These are phyloP conservation scores for Trichophyton equinum DNA, from an alignment of 2,329 filamentous ascomycete species.

Conservation along the genomic window DNA sequence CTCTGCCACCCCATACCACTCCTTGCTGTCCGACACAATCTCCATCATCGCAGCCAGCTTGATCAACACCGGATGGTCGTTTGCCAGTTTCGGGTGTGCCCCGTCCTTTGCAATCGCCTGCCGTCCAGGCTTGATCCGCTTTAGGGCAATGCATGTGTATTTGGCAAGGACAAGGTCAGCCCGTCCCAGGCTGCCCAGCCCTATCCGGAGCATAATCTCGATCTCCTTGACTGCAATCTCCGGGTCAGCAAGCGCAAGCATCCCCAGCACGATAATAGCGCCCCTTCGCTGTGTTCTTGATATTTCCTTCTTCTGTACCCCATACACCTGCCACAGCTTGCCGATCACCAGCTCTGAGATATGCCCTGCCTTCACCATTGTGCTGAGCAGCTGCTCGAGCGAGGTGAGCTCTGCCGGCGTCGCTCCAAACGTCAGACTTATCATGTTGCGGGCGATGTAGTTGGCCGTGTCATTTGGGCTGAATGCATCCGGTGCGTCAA, in stretches of 20 bases:
- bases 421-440: slow-evolving; percentile 90
- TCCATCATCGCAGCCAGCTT: slow-evolving; percentile 76
- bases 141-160: slow-evolving; percentile 86
- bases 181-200: slow-evolving; percentile 67
- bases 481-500: slow-evolving; percentile 84
- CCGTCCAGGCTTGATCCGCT: slow-evolving; percentile 79
- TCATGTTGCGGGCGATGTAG: slow-evolving; percentile 96
- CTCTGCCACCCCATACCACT: slow-evolving; percentile 90
- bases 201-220: slow-evolving; percentile 84
- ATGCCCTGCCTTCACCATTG: slow-evolving; percentile 91
- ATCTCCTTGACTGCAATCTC: slow-evolving; percentile 92
- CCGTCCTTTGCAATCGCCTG: slow-evolving; percentile 58
- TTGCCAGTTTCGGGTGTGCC: slow-evolving; percentile 62
- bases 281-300: slow-evolving; percentile 82
- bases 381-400: slow-evolving; percentile 83
- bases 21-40: slow-evolving; percentile 75
- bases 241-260: slow-evolving; percentile 85
- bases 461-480: slow-evolving; percentile 81
- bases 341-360: slow-evolving; percentile 75
- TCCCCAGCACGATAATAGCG: slow-evolving; percentile 89
- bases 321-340: slow-evolving; percentile 96
- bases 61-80: slow-evolving; percentile 77
- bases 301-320: slow-evolving; percentile 84
- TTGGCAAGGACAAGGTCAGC: slow-evolving; percentile 80
- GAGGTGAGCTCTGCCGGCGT: slow-evolving; percentile 92